These are phyloP conservation scores for Prinsepia uniflora DNA, from an alignment of 306 rosid genomes.

Conservation along the genomic window DNA sequence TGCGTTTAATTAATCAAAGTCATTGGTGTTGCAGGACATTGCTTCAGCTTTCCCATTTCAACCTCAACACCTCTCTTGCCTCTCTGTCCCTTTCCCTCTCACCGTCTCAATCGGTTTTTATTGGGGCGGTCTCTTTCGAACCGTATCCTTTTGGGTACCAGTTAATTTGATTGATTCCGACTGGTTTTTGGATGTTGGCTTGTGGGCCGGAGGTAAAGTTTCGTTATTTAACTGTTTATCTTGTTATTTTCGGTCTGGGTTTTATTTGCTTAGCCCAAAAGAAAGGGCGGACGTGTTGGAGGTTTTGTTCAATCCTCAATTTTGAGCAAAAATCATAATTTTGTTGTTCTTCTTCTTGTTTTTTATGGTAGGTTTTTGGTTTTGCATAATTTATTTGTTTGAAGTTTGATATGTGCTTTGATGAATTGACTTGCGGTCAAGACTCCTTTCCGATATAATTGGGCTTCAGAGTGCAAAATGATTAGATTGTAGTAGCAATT, in stretches of 20 bases:
- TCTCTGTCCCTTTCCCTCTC: not conserved
- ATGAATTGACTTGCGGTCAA: slow-evolving; percentile 9
- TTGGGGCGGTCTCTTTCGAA: slow-evolving; percentile 15
- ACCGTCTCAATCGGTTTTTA: slow-evolving; percentile 4
- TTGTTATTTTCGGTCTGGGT: not conserved
- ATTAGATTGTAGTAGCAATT: not conserved
- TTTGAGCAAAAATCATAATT: slow-evolving; percentile 4
- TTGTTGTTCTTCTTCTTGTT: slow-evolving; percentile 7
- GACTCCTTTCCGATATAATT: slow-evolving; percentile 16
- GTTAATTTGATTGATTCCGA: slow-evolving; percentile 17
- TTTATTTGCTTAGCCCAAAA: not conserved
- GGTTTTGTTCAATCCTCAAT: slow-evolving; percentile 13
- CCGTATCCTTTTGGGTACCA: slow-evolving; percentile 21
- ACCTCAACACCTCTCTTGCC: not conserved
- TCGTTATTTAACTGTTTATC: slow-evolving; percentile 13
- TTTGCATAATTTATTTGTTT: not conserved
- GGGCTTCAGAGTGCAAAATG: slow-evolving; percentile 1
- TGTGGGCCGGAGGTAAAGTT: slow-evolving; percentile 44
- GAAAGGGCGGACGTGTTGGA: not conserved
- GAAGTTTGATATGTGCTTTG: not conserved
- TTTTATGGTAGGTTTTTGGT: not conserved
- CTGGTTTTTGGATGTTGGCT: not conserved
- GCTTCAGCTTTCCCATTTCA: slow-evolving; percentile 12
- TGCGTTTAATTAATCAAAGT: slow-evolving; percentile 2
- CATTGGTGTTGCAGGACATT: not conserved